A percentile compares a stretch with the other conserved stretches of the same genome.
These are phyloP conservation scores for Phytophthora cajani DNA, from an alignment of 352 stramenopile genomes.

Conservation along the genomic window DNA sequence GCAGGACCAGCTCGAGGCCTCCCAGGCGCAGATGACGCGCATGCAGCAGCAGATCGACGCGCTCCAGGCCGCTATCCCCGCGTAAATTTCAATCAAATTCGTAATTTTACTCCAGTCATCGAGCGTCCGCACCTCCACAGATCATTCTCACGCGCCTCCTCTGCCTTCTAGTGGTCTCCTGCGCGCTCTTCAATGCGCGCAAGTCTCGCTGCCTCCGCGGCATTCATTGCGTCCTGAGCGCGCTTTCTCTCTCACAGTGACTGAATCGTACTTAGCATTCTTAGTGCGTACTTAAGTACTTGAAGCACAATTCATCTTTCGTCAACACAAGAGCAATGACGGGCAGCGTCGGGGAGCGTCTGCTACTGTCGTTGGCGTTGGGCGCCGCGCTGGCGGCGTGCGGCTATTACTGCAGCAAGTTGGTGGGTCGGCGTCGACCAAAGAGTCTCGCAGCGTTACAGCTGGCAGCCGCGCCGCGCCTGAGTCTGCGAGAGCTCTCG, in stretches of 20 bases:
- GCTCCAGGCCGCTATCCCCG: constrained; percentile 9
- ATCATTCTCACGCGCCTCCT: background rate
- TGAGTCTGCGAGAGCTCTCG: constrained; percentile 33
- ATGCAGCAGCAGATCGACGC: constrained; percentile 33
- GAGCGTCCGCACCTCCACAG: background rate
- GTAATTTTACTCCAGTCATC: background rate
- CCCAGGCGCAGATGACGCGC: constrained; percentile 13
- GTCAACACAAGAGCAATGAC: constrained; percentile 26
- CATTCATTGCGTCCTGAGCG: too few species aligned
- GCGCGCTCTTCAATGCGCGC: too few species aligned
- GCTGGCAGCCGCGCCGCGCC: constrained; percentile 23
- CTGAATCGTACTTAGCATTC: background rate
- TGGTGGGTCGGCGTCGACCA: constrained; percentile 6
- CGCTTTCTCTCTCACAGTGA: too few species aligned
- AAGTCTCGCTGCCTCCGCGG: too few species aligned
- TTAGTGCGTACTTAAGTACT: constrained; percentile 10
- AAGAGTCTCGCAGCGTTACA: constrained; percentile 13
- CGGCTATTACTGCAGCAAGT: constrained; percentile 32
- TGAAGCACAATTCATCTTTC: constrained; percentile 21
- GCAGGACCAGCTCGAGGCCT: constrained; percentile 35
- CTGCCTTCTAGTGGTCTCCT: background rate
- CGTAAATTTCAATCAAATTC: background rate
- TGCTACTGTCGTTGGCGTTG: constrained; percentile 30
- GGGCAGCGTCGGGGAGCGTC: constrained; percentile 16
- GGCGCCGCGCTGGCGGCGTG: constrained; percentile 29